Evolutionary conservation across 108 stramenopile species (phyloP).

Genomic region (Skeletonema potamos): DNA sequence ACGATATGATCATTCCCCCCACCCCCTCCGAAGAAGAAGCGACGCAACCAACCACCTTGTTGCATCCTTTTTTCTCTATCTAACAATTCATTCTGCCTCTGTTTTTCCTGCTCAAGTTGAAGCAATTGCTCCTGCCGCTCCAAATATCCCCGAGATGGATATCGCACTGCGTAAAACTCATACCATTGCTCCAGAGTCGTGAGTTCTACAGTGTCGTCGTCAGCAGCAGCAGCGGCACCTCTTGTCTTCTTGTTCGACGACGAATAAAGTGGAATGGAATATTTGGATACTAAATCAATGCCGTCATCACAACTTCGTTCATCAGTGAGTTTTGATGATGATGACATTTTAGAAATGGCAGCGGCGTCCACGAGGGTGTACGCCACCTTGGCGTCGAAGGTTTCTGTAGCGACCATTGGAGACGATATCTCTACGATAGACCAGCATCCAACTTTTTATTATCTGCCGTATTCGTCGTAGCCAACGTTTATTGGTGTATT

Average conservation of each 20-base stretch:
- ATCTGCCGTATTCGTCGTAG: no score
- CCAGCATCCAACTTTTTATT: no score
- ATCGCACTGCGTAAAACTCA: slow-evolving; percentile 26
- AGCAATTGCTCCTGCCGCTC: slow-evolving; percentile 4
- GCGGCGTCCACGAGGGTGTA: neutral
- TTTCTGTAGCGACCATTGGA: neutral
- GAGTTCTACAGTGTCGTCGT: slow-evolving; percentile 3
- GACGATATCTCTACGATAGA: no score
- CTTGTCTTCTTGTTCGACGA: neutral
- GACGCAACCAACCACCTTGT: slow-evolving; percentile 19
- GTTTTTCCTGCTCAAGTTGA: slow-evolving; percentile 3
- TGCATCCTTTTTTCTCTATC: neutral
- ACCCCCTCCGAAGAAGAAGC: slow-evolving; percentile 15
- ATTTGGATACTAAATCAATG: neutral
- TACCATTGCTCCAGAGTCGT: slow-evolving; percentile 34
- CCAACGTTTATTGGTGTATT: no score
- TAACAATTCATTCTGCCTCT: neutral
- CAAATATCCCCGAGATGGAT: slow-evolving; percentile 25
- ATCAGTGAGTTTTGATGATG: neutral
- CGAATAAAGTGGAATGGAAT: neutral
- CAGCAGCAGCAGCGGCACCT: neutral
- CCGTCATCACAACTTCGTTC: neutral
- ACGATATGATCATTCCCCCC: neutral
- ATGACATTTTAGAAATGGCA: neutral
- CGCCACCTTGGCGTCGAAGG: neutral